phyloP scores from a whole-genome alignment of 441 rosid species.

The Mallotus japonicus region DNA sequence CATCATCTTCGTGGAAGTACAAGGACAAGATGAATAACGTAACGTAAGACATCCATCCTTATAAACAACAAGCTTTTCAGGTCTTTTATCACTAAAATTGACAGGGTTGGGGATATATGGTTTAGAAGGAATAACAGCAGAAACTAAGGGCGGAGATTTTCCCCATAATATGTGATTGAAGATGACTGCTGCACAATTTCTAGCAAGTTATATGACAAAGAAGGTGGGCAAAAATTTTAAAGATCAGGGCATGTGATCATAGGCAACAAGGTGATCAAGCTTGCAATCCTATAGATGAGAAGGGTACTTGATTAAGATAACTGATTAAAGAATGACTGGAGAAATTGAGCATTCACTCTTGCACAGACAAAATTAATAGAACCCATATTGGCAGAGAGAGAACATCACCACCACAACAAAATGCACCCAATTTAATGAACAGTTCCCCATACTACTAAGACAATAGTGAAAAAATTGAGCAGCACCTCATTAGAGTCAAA shows the following conservation, averaged over 20 bases:
- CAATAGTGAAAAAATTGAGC: background rate
- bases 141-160: background rate
- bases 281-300: background rate
- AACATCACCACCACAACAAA: background rate
- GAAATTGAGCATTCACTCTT: background rate
- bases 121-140: background rate
- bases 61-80: background rate
- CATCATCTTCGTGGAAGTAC: background rate
- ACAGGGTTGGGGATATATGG: background rate
- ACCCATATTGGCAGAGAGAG: background rate
- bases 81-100: background rate
- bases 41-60: background rate
- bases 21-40: background rate
- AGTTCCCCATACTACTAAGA: background rate
- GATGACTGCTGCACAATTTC: background rate
- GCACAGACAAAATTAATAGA: background rate
- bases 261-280: background rate
- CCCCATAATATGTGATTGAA: background rate
- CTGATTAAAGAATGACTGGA: background rate
- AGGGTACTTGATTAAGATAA: background rate
- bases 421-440: background rate
- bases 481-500: background rate
- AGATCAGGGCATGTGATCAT: background rate
- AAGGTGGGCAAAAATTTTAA: background rate
- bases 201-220: background rate